Evolutionary conservation across 1,284 basidiomycete genomes (phyloP), one percentile per base, ranked within the genome.

Genomic region (Boletus smithii): DNA sequence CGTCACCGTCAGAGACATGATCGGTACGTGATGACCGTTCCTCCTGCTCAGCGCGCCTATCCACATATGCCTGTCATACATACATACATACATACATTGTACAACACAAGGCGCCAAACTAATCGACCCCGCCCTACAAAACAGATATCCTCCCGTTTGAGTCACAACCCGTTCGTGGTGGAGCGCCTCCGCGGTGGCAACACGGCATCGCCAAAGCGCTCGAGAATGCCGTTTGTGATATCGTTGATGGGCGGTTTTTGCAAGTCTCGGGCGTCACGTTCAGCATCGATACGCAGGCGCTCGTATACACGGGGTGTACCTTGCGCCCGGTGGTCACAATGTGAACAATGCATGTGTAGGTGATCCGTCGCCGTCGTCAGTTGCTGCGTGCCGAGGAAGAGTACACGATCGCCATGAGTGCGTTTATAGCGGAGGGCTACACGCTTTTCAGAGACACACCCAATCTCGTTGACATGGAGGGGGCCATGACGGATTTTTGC

Each of bases 21-120:
- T 60, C 29, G 51, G 57, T 55, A 30, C 10, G 40, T 45, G 16
- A 27, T n/a, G n/a, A n/a, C n/a, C n/a, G n/a, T n/a, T n/a, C n/a
- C n/a, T n/a, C n/a, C n/a, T n/a, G n/a, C n/a, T n/a, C n/a, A n/a
- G n/a, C n/a, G n/a, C n/a, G n/a, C n/a, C n/a, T n/a, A n/a, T n/a
- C n/a, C n/a, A n/a, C n/a, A n/a, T n/a, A n/a, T n/a, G n/a, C n/a
- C n/a, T n/a, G n/a, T n/a, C n/a, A n/a, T n/a, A n/a, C n/a, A n/a
- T n/a, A n/a, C n/a, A n/a, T n/a, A n/a, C n/a, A n/a, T n/a, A n/a
- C n/a, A n/a, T n/a, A n/a, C n/a, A n/a, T n/a, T n/a, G n/a, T n/a
- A n/a, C n/a, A n/a, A n/a, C n/a, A n/a, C n/a, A n/a, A n/a, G n/a
- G n/a, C n/a, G n/a, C n/a, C n/a, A n/a, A n/a, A n/a, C n/a, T n/a